These are phyloP conservation scores for Mesotaenium endlicherianum DNA, from an alignment of 139 green algal genomes.

Conservation along the genomic window DNA sequence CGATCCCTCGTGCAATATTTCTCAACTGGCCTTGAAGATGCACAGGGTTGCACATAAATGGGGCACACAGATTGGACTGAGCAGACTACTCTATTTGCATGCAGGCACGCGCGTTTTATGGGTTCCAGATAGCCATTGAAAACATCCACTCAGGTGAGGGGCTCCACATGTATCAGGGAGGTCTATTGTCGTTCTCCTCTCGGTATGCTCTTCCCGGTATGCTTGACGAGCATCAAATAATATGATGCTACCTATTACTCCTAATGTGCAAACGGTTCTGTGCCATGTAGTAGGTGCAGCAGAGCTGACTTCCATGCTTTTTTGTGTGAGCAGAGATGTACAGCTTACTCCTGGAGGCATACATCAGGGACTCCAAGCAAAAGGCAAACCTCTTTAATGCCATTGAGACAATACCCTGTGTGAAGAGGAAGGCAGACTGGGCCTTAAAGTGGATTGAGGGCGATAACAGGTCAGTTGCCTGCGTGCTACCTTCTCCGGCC, in stretches of 20 bases:
- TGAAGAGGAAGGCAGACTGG: constrained; percentile 96
- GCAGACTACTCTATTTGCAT: too few species aligned
- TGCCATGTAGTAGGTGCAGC: too few species aligned
- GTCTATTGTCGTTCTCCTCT: too few species aligned
- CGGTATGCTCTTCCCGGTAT: background rate
- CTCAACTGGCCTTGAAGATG: too few species aligned
- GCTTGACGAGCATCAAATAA: too few species aligned
- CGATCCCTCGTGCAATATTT: too few species aligned
- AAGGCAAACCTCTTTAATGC: constrained; percentile 85
- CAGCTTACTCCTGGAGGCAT: constrained; percentile 92
- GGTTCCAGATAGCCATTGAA: constrained; percentile 99
- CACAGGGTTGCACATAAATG: too few species aligned
- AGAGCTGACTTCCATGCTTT: background rate
- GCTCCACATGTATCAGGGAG: too few species aligned
- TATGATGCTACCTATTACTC: too few species aligned
- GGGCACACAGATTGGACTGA: too few species aligned
- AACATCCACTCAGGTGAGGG: constrained; percentile 96
- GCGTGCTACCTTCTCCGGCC: constrained; percentile 31
- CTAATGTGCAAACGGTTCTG: too few species aligned
- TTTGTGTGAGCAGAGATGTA: constrained; percentile 89
- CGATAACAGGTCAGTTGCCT: constrained; percentile 42
- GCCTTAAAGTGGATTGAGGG: constrained; percentile 90
- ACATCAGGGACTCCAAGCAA: constrained; percentile 85
- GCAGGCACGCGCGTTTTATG: constrained; percentile 93
- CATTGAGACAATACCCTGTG: constrained; percentile 85